Conservation (phyloP, 2,329 filamentous ascomycete genomes). For the Neopestalotiopsis clavispora region DNA sequence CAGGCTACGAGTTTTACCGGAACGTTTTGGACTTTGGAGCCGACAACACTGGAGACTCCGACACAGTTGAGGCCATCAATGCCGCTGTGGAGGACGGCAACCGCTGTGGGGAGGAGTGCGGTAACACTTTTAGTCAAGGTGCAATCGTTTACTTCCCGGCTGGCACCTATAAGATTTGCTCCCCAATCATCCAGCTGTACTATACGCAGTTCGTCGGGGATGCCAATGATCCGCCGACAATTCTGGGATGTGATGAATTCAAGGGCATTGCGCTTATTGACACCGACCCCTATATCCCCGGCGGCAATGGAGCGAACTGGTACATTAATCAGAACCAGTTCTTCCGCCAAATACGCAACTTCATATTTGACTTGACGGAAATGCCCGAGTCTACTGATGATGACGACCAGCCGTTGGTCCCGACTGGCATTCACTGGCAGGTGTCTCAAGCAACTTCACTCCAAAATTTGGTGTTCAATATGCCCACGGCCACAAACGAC, state of each 20-base stretch:
- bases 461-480: constrained; percentile 65
- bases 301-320: constrained; percentile 28
- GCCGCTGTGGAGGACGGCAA: constrained; percentile 20
- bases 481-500: constrained; percentile 48
- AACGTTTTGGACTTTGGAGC: constrained; percentile 67
- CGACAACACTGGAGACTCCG: constrained; percentile 47
- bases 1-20: constrained; percentile 49
- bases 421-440: constrained; percentile 65
- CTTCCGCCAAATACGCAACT: constrained; percentile 58
- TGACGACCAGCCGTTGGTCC: constrained; percentile 42
- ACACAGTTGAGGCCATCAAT: constrained; percentile 22
- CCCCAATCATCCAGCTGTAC: constrained; percentile 18
- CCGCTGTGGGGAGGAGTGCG: constrained; percentile 21
- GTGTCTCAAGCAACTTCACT: constrained; percentile 61
- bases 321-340: constrained; percentile 62
- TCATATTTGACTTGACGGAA: constrained; percentile 59
- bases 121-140: constrained; percentile 14
- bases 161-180: constrained; percentile 22
- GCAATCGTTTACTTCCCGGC: constrained; percentile 26
- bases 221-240: constrained; percentile 59
- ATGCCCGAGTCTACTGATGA: constrained; percentile 46
- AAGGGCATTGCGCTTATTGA: constrained; percentile 30
- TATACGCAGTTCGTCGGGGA: constrained; percentile 47
- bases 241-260: constrained; percentile 65
- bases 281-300: constrained; percentile 22